Base-by-base conservation (phyloP, 73 alveolate genomes). In the Blepharisma stoltei region DNA sequence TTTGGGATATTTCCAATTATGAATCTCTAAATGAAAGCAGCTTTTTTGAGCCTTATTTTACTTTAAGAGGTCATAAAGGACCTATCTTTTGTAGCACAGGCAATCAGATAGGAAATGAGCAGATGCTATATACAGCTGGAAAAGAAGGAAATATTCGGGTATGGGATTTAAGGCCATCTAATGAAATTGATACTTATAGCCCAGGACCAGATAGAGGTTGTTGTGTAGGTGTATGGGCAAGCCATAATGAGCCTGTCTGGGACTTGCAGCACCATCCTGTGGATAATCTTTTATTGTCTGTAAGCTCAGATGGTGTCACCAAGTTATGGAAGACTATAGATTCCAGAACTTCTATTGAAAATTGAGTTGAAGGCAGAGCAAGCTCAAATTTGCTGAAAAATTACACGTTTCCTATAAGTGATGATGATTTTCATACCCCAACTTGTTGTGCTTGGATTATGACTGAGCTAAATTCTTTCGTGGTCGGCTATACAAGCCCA, bases 41-140 rank as follows among this genome's bases (percentile, higher is more conserved):
- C 18, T 21, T 38, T n/a, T 49, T 80, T 45, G 87, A 80, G 46
- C 83, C 87, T 6, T 80, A 80, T 80, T 66, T 80, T 9, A 75
- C 87, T 37, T 52, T 80, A 49, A 80, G 87, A 76, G 87, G 79
- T 27, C 87, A 80, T 18, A 80, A 70, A 6, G 87, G 87, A 32
- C 78, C 87, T 6, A 18, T 80, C 2, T 80, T 80, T 41, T 54
- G 83, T 23, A 48, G 65, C 9, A 44, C 76, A 3, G 41, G 41
- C 41, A 32, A 32, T 32, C 41, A 32, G 41, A 32, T 32, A 32
- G 83, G 87, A 48, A 37, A 54, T 50, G 82, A 68, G 70, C 65
- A 80, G 60, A 23, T 71, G 60, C 55, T 80, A 6, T 75, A 67
- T 46, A 48, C 82, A 70, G 87, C 83, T 21, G 87, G 79, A 18